Conservation (phyloP, 352 stramenopile genomes). For the Phytophthora citricola region DNA sequence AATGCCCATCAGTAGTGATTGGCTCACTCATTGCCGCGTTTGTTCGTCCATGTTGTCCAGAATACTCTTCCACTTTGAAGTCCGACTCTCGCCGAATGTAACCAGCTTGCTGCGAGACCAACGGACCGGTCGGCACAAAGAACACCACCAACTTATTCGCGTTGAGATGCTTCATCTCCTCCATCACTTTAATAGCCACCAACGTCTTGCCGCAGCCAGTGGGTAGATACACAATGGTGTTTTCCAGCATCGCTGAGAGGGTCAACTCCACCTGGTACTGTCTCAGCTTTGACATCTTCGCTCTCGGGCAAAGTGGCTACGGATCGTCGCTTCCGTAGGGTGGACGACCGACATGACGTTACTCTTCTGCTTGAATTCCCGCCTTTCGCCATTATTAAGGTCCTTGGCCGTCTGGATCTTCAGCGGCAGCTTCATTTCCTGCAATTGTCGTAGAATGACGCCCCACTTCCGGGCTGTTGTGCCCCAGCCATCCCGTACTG, state of each 20-base stretch:
- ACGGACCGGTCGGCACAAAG: slow-evolving; percentile 73
- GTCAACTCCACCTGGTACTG: slow-evolving; percentile 76
- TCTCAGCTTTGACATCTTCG: slow-evolving; percentile 60
- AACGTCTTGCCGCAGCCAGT: slow-evolving; percentile 84
- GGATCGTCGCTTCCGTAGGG: slow-evolving; percentile 41
- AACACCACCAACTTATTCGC: slow-evolving; percentile 60
- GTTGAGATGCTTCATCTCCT: slow-evolving; percentile 71
- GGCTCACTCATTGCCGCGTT: slow-evolving; percentile 9
- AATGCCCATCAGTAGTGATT: slow-evolving; percentile 30
- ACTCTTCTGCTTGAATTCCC: slow-evolving; percentile 1
- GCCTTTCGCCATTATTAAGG: slow-evolving; percentile 5
- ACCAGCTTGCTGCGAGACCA: slow-evolving; percentile 78
- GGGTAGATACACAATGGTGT: slow-evolving; percentile 82
- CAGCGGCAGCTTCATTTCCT: slow-evolving; percentile 36
- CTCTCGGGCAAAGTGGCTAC: slow-evolving; percentile 28
- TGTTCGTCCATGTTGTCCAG: slow-evolving; percentile 50
- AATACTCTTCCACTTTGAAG: slow-evolving; percentile 60
- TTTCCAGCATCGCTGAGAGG: slow-evolving; percentile 73
- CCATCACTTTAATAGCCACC: slow-evolving; percentile 76
- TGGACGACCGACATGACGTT: slow-evolving; percentile 26
- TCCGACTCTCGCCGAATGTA: slow-evolving; percentile 77
- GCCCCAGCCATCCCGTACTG: slow-evolving; percentile 13
- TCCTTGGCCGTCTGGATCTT: slow-evolving; percentile 32
- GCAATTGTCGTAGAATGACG: slow-evolving; percentile 39
- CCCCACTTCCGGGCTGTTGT: slow-evolving; percentile 42